Evolutionary conservation across 2,329 filamentous ascomycete species (phyloP), one percentile per base, ranked within the genome.

Genomic region (Ceratocystis variospora): DNA sequence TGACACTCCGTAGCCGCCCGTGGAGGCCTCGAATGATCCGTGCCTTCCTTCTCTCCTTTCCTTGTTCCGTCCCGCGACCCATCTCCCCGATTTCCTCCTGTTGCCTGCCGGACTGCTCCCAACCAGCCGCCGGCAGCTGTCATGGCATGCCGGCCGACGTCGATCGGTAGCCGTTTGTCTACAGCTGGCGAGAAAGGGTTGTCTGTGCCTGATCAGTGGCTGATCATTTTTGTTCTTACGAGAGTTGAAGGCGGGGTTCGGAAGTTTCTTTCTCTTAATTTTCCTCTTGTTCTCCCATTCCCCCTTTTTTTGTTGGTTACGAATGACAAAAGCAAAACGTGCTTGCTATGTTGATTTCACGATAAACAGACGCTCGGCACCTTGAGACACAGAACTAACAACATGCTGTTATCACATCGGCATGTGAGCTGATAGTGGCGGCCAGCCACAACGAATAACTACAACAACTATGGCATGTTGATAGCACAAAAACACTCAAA

Each of bases 51-150:
- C 15, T 41, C 12, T 7, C n/a, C 48, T 7, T n/a, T 48, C 3
- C 37, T 15, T 41, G 3, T 15, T 53, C n/a, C 22, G 22, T 17
- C 5, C 1, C 12, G 6, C 28, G 22, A 25, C 2, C 55, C 12
- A 33, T 19, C 31, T 31, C 48, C 19, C 37, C 45, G 28, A 28
- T 45, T 62, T 37, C 37, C 12, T 53, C 12, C 46, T n/a, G 10
- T 4, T 31, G 25, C 12, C 17, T 57, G 28, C 31, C 55, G 28
- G 25, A 4, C 15, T 6, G 22, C 19, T 17, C 28, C 22, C 6
- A 57, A 57, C 55, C 55, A 59, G 55, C 55, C 55, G 55, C 55
- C 55, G 55, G 55, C 55, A 59, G 55, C 55, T 59, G 55, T 22
- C 55, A 59, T 37, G 12, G 1, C 53, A 41, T 41, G 37, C 37